Evolutionary conservation across 2,329 filamentous ascomycete species (phyloP).

Genomic region (Colletotrichum australisinense): DNA sequence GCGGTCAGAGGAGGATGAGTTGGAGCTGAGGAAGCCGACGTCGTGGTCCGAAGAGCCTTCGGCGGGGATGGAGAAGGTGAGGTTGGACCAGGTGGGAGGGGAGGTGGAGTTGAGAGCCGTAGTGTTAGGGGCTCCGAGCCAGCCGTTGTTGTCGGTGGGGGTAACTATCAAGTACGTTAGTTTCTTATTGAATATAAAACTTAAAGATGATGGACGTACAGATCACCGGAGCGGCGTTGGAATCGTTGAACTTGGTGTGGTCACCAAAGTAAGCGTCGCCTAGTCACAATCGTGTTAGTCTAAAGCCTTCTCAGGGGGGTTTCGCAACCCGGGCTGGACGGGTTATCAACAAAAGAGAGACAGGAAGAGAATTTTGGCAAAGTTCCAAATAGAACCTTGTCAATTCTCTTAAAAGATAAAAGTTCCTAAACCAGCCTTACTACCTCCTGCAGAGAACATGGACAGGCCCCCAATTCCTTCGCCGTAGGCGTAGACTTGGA

Average conservation of each 20-base stretch:
- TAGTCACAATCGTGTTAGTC: background rate
- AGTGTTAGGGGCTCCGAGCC: constrained; percentile 38
- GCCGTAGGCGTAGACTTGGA: constrained; percentile 44
- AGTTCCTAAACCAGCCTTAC: constrained; percentile 7
- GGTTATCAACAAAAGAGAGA: background rate
- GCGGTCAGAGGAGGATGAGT: constrained; percentile 4
- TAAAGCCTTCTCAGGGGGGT: rapidly evolving
- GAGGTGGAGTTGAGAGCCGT: constrained; percentile 17
- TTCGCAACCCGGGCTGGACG: background rate
- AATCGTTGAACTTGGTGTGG: constrained; percentile 21
- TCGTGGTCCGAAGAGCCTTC: constrained; percentile 34
- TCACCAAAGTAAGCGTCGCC: constrained; percentile 25
- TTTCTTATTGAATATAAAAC: too few relatives aligned
- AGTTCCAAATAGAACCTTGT: background rate
- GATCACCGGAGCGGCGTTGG: constrained; percentile 24
- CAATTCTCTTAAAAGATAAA: background rate
- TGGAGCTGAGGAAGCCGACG: constrained; percentile 37
- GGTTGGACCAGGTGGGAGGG: constrained; percentile 39
- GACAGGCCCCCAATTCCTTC: constrained; percentile 39
- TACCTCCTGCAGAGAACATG: constrained; percentile 41
- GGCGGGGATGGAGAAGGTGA: constrained; percentile 40
- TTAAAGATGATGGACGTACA: background rate
- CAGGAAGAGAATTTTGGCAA: too few relatives aligned
- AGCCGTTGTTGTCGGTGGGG: constrained; percentile 22
- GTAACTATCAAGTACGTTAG: constrained; percentile 27